A percentile compares a stretch with the other conserved stretches of the same genome.
phyloP scores from a whole-genome alignment of 306 rosid genomes.

The Coriaria nepalensis region DNA sequence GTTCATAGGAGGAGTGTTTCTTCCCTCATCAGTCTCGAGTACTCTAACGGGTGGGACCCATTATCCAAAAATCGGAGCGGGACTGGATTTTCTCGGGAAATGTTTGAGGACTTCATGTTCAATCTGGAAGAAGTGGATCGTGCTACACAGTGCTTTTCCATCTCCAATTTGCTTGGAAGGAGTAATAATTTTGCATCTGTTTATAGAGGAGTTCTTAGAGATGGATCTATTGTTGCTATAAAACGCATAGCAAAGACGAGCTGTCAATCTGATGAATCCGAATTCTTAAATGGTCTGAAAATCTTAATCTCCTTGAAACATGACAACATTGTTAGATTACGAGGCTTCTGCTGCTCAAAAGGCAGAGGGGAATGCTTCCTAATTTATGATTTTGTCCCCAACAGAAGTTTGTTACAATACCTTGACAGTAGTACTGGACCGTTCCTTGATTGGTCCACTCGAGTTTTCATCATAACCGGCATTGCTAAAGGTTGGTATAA shows the following conservation, averaged over 20 bases:
- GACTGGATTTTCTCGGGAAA: slow-evolving; percentile 33
- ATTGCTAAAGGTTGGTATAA: slow-evolving; percentile 63
- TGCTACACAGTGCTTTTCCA: slow-evolving; percentile 42
- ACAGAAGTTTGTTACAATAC: slow-evolving; percentile 48
- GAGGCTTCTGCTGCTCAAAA: slow-evolving; percentile 88
- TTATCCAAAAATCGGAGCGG: slow-evolving; percentile 26
- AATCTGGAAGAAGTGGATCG: slow-evolving; percentile 40
- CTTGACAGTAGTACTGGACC: slow-evolving; percentile 34
- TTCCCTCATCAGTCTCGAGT: slow-evolving; percentile 42
- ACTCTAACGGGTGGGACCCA: slow-evolving; percentile 46
- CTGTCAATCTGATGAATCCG: slow-evolving; percentile 72
- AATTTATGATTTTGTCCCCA: slow-evolving; percentile 47
- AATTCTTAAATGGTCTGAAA: slow-evolving; percentile 75
- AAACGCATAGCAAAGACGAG: slow-evolving; percentile 67
- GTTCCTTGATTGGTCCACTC: slow-evolving; percentile 65
- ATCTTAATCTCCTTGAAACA: slow-evolving; percentile 49
- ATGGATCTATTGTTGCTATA: slow-evolving; percentile 56
- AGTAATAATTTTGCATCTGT: slow-evolving; percentile 31
- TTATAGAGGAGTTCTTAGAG: slow-evolving; percentile 56
- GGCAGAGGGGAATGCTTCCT: slow-evolving; percentile 76
- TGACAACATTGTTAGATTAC: slow-evolving; percentile 56
- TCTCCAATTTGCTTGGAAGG: slow-evolving; percentile 45
- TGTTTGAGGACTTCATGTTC: slow-evolving; percentile 33
- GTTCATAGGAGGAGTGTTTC: slow-evolving; percentile 22
- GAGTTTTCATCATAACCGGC: slow-evolving; percentile 63